These are phyloP conservation scores for Stemphylium vesicarium DNA, from an alignment of 2,329 filamentous ascomycete species.

Conservation along the genomic window DNA sequence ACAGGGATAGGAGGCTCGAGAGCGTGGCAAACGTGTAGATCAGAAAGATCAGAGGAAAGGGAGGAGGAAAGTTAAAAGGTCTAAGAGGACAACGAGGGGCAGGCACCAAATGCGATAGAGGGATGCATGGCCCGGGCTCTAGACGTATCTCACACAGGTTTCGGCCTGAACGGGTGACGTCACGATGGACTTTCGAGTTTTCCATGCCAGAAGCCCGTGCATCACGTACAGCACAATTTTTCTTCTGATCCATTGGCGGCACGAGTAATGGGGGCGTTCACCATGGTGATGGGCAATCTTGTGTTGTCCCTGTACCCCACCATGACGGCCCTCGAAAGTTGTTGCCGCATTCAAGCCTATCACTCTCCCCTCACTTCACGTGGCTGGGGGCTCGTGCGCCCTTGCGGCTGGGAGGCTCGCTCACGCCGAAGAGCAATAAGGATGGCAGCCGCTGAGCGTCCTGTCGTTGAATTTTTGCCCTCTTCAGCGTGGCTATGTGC, in stretches of 20 bases:
- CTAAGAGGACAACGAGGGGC: constrained; percentile 17
- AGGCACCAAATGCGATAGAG: constrained; percentile 15
- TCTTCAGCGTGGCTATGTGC: background rate
- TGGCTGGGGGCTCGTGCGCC: constrained; percentile 7
- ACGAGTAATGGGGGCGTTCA: background rate
- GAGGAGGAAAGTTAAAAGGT: constrained; percentile 19
- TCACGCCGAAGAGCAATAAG: background rate
- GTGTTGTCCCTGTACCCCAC: constrained; percentile 3
- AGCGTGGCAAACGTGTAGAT: constrained; percentile 30
- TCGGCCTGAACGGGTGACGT: constrained; percentile 19
- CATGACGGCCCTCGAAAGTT: background rate
- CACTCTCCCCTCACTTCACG: constrained; percentile 10
- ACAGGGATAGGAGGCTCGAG: constrained; percentile 30
- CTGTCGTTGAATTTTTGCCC: no score
- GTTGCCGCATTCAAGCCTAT: background rate
- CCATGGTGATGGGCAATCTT: background rate
- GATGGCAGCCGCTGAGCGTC: no score
- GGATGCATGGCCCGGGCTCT: constrained; percentile 12
- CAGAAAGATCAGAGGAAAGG: constrained; percentile 19
- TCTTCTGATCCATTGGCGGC: constrained; percentile 2
- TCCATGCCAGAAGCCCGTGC: constrained; percentile 19
- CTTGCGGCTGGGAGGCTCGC: background rate
- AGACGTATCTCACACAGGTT: constrained; percentile 19
- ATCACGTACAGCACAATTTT: constrained; percentile 1
- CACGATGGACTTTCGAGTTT: constrained; percentile 23